These are phyloP conservation scores for Trichosporon faecale DNA, from an alignment of 1,284 basidiomycete genomes.

Conservation along the genomic window DNA sequence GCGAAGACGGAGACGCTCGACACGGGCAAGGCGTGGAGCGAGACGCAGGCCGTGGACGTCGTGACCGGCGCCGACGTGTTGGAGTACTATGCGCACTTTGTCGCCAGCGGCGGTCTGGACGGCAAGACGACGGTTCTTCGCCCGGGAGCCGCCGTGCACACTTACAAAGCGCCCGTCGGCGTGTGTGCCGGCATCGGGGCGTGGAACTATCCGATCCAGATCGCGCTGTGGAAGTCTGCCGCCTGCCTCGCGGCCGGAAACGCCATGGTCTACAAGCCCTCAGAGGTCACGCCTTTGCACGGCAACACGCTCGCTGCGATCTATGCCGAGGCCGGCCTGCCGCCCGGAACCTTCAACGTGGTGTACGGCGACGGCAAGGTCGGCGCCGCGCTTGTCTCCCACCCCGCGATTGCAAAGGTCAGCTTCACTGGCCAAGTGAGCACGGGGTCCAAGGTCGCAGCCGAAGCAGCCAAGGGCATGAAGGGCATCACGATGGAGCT, in stretches of 20 bases:
- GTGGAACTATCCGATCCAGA: constrained; percentile 31
- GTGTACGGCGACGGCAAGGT: constrained; percentile 22
- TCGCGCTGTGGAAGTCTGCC: constrained; percentile 25
- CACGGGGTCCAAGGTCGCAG: constrained; percentile 21
- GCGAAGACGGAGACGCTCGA: constrained; percentile 23
- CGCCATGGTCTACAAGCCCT: constrained; percentile 27
- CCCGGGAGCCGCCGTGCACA: constrained; percentile 18
- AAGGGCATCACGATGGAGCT: constrained; percentile 28
- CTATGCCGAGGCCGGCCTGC: constrained; percentile 23
- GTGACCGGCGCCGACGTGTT: constrained; percentile 23
- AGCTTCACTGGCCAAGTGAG: constrained; percentile 25
- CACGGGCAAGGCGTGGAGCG: constrained; percentile 25
- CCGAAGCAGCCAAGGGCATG: constrained; percentile 18
- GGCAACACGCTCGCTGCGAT: constrained; percentile 22
- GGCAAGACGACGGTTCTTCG: constrained; percentile 23
- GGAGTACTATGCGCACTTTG: constrained; percentile 25
- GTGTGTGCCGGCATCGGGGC: constrained; percentile 30
- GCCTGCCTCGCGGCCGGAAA: constrained; percentile 25
- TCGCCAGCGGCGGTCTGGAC: constrained; percentile 23
- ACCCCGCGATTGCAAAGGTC: constrained; percentile 24
- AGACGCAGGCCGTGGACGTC: constrained; percentile 23
- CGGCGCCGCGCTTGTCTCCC: constrained; percentile 21
- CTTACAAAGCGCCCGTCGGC: constrained; percentile 25
- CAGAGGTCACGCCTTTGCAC: constrained; percentile 24
- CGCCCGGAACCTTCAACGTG: constrained; percentile 23